These are phyloP conservation scores for Globisporangium rhizosaccharum DNA, from an alignment of 352 stramenopile genomes.

Conservation along the genomic window DNA sequence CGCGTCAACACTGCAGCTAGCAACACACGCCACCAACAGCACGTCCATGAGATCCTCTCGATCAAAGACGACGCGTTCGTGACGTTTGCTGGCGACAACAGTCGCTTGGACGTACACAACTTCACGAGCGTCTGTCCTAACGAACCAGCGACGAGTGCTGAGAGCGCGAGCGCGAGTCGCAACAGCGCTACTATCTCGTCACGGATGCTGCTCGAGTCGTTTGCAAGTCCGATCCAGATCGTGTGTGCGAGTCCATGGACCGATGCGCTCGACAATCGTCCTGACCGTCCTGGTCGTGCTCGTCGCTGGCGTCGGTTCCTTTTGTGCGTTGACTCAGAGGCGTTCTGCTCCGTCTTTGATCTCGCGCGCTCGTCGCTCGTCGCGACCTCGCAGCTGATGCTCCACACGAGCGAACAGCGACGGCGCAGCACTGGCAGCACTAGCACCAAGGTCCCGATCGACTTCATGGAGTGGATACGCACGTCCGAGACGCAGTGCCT, in stretches of 20 bases:
- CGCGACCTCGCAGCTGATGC: conserved; percentile 31
- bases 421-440: not conserved
- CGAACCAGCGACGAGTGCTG: not conserved
- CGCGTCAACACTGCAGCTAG: not conserved
- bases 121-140: not conserved
- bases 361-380: conserved; percentile 19
- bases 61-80: conserved; percentile 2
- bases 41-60: conserved; percentile 1
- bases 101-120: conserved; percentile 5
- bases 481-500: conserved; percentile 14
- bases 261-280: not conserved
- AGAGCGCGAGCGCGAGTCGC: not conserved
- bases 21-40: not conserved
- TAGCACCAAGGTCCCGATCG: not conserved
- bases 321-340: conserved; percentile 29
- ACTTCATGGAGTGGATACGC: conserved; percentile 14
- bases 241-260: conserved; percentile 2
- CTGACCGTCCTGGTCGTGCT: too few relatives aligned
- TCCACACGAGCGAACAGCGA: conserved; percentile 7
- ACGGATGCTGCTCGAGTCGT: conserved; percentile 5
- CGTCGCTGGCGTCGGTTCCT: conserved; percentile 15
- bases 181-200: not conserved
- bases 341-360: conserved; percentile 45
- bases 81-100: conserved; percentile 1
- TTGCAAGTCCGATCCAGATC: conserved; percentile 15